Evolutionary conservation across 495 filamentous ascomycete species (phyloP), one percentile per base, ranked within the genome.

Genomic region (Hypoxylon fuscum): DNA sequence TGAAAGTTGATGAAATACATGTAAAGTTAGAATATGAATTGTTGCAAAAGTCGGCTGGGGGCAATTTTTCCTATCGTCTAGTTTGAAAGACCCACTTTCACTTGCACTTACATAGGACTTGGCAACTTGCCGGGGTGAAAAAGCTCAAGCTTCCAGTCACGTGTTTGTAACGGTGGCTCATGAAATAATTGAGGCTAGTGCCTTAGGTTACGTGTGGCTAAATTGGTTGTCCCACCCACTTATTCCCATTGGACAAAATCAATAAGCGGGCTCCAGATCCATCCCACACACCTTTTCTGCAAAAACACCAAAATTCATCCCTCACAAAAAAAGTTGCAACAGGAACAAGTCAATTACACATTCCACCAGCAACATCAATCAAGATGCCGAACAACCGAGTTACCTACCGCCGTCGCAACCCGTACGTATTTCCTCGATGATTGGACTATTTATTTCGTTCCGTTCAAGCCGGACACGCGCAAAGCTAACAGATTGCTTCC

Each of bases 371-470:
- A 75, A 76, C 77, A 83, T 82, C 81, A 82, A 76, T 81, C 82
- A 84, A 76, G 82, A 84, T 83, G 82, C 78, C 79, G 74, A 76
- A 78, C 75, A 76, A 77, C 71, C 78, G 79, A 74, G 79, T 81
- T 59, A 81, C 80, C 68, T 81, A 92, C 88, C 88, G 91, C 79
- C 88, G 91, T 81, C 88, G 90, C 79, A 93, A 95, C 82, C 88
- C 90, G 90, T 96, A 90, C 84, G 91, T 89, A 69, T 63, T 27
- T 52, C 58, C 60, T 46, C 20, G 32, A 38, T 52, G 17, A 14
- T 47, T 20, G 6, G 43, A 55, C 45, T 54, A 47, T 53, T 34
- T 45, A 48, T 52, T 12, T 50, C 47, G 34, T 23, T 38, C 1
- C 23, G 35, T n/a, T n/a, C n/a, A n/a, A n/a, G n/a, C n/a, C n/a